Conservation (phyloP, 1,284 basidiomycete genomes). For the Tetrapyrgos nigripes region DNA sequence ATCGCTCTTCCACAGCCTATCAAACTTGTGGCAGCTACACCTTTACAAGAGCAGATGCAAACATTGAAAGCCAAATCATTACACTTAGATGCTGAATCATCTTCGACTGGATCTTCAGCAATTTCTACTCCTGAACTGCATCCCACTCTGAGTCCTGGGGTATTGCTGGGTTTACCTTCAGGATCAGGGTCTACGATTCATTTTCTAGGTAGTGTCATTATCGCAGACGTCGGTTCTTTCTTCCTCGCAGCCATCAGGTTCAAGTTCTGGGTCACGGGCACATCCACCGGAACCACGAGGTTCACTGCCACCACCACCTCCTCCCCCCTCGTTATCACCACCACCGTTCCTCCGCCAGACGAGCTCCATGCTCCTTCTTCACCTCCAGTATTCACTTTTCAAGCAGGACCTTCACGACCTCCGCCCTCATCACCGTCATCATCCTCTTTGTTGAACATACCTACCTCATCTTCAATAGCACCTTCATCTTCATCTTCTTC, state of each 20-base stretch:
- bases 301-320: conserved; percentile 30
- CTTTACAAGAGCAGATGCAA: conserved; percentile 16
- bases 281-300: conserved; percentile 30
- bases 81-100: not conserved
- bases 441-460: conserved; percentile 16
- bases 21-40: conserved; percentile 1
- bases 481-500: conserved; percentile 18
- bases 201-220: not conserved
- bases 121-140: not conserved
- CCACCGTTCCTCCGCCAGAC: conserved; percentile 23
- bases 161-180: not conserved
- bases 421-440: conserved; percentile 24
- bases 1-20: conserved; percentile 14
- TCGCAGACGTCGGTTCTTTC: not conserved
- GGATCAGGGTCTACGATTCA: not conserved
- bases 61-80: not conserved
- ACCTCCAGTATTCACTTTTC: no score
- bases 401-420: no score
- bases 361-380: conserved; percentile 17
- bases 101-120: not conserved
- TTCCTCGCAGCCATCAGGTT: conserved; percentile 6
- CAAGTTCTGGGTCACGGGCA: conserved; percentile 10
- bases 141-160: no score
- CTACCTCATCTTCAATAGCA: conserved; percentile 21
- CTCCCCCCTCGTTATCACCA: conserved; percentile 28